Evolutionary conservation across 192 early-diverging fungal species (phyloP).

Genomic region (Thoreauomyces humboldtii): DNA sequence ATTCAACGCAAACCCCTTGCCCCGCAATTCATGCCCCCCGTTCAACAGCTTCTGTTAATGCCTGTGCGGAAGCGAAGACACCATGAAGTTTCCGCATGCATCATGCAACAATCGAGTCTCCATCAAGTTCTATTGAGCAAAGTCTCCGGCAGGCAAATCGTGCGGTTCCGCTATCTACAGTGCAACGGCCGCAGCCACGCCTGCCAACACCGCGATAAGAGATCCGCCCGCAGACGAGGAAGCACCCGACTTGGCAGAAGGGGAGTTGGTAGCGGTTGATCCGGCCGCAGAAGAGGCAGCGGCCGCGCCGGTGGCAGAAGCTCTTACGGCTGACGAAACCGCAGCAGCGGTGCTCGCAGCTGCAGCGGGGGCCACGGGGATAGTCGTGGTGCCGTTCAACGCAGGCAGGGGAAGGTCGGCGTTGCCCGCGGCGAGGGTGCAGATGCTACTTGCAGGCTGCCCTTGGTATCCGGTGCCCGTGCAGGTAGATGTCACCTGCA

Average conservation of each 20-base stretch:
- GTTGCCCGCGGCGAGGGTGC: constrained; percentile 20
- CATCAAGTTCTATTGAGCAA: too few species aligned
- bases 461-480: constrained; percentile 6
- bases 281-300: not conserved
- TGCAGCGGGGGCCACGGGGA: not conserved
- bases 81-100: too few species aligned
- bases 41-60: too few species aligned
- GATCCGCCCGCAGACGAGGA: not conserved
- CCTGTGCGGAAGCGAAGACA: too few species aligned
- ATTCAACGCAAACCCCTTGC: too few species aligned
- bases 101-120: too few species aligned
- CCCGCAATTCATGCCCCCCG: too few species aligned
- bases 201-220: not conserved
- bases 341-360: constrained; percentile 1
- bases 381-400: constrained; percentile 15
- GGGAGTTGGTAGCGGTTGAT: not conserved
- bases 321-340: not conserved
- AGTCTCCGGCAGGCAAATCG: too few species aligned
- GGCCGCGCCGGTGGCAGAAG: not conserved
- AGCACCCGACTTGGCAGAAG: not conserved
- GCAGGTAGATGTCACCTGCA: constrained; percentile 5
- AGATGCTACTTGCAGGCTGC: constrained; percentile 25
- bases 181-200: not conserved
- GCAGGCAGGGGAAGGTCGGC: constrained; percentile 21
- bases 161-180: too few species aligned